These are phyloP conservation scores for Endocalyx cinctus DNA, from an alignment of 2,329 filamentous ascomycete genomes.

Conservation along the genomic window DNA sequence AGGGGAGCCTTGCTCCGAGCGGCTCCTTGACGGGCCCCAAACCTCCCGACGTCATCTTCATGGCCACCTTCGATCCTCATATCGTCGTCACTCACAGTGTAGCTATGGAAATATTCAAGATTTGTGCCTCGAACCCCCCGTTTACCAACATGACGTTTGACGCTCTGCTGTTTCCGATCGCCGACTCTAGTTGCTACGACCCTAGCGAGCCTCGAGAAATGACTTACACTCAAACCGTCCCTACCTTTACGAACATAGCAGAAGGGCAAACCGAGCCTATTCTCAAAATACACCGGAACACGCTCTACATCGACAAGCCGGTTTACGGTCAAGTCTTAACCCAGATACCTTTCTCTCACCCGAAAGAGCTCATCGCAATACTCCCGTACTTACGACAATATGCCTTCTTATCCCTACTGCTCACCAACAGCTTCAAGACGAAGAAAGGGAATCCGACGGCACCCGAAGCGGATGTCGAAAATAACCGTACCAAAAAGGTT, in stretches of 20 bases:
- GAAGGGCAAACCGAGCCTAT: conserved; percentile 22
- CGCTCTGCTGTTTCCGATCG: conserved; percentile 51
- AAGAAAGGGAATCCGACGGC: conserved; percentile 20
- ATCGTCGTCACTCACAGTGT: conserved; percentile 63
- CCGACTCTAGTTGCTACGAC: conserved; percentile 44
- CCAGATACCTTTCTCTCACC: conserved; percentile 72
- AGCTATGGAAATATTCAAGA: conserved; percentile 58
- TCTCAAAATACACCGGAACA: conserved; percentile 48
- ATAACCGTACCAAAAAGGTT: conserved; percentile 16
- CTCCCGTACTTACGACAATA: conserved; percentile 75
- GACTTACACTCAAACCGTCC: conserved; percentile 41
- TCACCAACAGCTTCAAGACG: conserved; percentile 56
- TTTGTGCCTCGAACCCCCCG: conserved; percentile 44
- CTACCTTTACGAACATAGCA: conserved; percentile 29
- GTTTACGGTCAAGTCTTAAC: conserved; percentile 65
- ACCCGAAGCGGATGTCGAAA: conserved; percentile 10
- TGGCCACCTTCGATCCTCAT: conserved; percentile 69
- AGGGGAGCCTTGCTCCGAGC: conserved; percentile 45
- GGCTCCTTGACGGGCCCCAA: conserved; percentile 41
- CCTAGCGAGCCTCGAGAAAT: conserved; percentile 56
- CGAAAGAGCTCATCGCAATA: conserved; percentile 68
- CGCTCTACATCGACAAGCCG: conserved; percentile 65
- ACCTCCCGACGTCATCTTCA: conserved; percentile 69
- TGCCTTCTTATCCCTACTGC: conserved; percentile 61
- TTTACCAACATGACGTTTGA: conserved; percentile 49